Conservation (phyloP, 2,329 filamentous ascomycete genomes). For the Botrytis pseudocinerea region DNA sequence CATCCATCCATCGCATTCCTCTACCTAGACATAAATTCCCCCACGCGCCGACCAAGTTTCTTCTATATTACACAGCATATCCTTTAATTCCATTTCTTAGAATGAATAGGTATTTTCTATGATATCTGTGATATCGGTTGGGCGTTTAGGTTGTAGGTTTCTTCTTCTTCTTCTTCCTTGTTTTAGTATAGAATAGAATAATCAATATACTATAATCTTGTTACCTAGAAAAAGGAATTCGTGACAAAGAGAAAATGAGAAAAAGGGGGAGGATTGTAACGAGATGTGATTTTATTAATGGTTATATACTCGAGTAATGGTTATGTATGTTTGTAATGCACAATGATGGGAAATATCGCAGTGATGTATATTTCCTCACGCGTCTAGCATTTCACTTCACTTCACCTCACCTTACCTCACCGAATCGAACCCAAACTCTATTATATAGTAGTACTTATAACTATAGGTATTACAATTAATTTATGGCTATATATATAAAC, state of each 20-base stretch:
- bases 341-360: neutral
- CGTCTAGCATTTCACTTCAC: neutral
- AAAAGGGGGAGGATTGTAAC: neutral
- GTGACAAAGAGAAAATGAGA: neutral
- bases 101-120: no score
- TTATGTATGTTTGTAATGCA: neutral
- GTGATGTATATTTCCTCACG: neutral
- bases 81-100: no score
- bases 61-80: neutral
- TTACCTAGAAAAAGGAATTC: neutral
- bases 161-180: no score
- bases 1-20: neutral
- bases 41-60: neutral
- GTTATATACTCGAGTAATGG: no score
- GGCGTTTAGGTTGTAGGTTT: no score
- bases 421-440: no score
- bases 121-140: neutral
- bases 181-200: no score
- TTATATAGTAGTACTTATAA: neutral
- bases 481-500: neutral
- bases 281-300: no score
- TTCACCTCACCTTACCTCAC: no score
- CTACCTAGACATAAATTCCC: no score
- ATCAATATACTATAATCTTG: no score
- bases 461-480: no score